phyloP scores from a whole-genome alignment of 2,329 filamentous ascomycete genomes.

The Trichothecium roseum region DNA sequence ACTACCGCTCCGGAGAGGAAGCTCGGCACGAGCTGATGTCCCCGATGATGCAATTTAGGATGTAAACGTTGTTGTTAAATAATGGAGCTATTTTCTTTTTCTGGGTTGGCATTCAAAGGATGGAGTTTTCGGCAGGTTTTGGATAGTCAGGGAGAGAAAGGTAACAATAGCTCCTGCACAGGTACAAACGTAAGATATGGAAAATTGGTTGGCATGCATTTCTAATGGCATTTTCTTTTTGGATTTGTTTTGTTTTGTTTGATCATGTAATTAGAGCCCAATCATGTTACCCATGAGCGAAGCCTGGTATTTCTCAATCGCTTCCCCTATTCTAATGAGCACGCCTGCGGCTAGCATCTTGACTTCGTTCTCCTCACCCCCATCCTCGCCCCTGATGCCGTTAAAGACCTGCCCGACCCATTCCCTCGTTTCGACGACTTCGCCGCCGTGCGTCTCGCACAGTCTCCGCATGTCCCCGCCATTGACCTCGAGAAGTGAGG shows the following conservation, averaged over 20 bases:
- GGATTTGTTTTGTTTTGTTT: too few species aligned
- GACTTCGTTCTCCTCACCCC: conserved; percentile 64
- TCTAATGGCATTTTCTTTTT: too few species aligned
- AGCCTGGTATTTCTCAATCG: conserved; percentile 71
- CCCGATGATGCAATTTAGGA: conserved; percentile 8
- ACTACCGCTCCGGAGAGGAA: conserved; percentile 24
- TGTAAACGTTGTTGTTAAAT: too few species aligned
- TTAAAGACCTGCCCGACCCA: conserved; percentile 77
- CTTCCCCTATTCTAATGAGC: conserved; percentile 67
- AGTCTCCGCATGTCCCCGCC: conserved; percentile 59
- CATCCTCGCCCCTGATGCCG: conserved; percentile 36
- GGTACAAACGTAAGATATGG: too few species aligned
- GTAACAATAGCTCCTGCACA: too few species aligned
- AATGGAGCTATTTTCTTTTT: too few species aligned
- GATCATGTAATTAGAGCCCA: conserved; percentile 21
- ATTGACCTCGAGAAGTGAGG: conserved; percentile 77
- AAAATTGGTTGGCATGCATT: too few species aligned
- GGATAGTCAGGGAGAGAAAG: too few species aligned
- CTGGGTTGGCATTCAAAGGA: too few species aligned
- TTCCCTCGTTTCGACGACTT: conserved; percentile 76
- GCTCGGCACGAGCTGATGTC: conserved; percentile 17
- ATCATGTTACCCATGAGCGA: conserved; percentile 63
- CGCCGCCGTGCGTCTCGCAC: conserved; percentile 62
- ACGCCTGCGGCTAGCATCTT: conserved; percentile 71
- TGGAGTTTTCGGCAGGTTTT: too few species aligned